Base-by-base conservation (phyloP, 148 eudicot species). In the Fagopyrum esculentum region DNA sequence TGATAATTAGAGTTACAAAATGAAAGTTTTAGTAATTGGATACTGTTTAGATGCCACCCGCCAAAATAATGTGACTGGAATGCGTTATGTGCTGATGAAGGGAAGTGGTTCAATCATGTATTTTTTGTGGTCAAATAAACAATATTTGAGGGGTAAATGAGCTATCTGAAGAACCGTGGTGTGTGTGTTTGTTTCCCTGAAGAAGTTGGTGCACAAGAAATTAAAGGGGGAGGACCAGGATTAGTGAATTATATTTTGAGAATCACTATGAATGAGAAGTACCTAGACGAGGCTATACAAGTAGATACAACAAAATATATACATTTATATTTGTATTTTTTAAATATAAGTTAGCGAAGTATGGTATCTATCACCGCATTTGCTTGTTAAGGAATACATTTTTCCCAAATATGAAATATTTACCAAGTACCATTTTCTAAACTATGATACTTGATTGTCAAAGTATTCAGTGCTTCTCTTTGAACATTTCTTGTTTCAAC, bases 1-100 rank as follows among this genome's bases (percentile, higher is more conserved):
- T 59, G 45, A 63, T 63, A 1, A 29, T 61, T 61, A 26, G 68
- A 61, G 43, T 22, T 26, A 7, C 43, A 61, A 29, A 61, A 5
- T 26, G 26, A 22, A 57, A 60, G 11, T 26, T 61, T 22, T 61
- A 61, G 40, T 61, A 22, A 6, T 55, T 55, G 59, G 59, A 55
- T 15, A 55, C 59, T 55, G 19, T 30, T 63, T 30, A 15, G 69
- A 63, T 61, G 68, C 4, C 69, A 43, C 11, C 69, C 69, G 45
- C 69, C 69, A 63, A 63, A 63, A 63, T 35, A 35, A 63, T 63
- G 45, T 63, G 69, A 63, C 44, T 30, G 2, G 45, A 15, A 63
- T 63, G 69, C 69, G 12, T 29, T 61, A 59, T 61, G 69, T 40
- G 69, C 69, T 61, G 13, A 2, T 10, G 30, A 29, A 30, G 44